Conservation (phyloP, 2,329 filamentous ascomycete species). For the Cladobotryum protrusum region DNA sequence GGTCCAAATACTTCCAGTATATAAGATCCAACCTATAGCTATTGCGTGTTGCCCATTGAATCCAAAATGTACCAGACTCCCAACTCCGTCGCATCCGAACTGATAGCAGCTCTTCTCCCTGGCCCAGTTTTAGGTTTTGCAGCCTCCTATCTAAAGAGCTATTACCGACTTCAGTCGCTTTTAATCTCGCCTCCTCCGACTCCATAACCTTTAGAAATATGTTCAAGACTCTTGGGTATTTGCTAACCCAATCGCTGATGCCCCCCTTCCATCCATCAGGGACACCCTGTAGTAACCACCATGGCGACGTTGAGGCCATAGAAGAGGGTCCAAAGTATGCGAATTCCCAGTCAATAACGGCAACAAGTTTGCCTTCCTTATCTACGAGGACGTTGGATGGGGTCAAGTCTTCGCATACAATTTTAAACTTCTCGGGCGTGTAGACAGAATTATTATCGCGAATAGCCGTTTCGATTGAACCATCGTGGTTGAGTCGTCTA, state of each 20-base stretch:
- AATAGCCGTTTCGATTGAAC: conserved; percentile 7
- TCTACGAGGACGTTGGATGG: conserved; percentile 29
- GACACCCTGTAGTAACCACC: conserved; percentile 31
- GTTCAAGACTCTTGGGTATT: conserved; percentile 26
- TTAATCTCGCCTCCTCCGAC: conserved; percentile 22
- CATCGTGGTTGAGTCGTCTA: conserved; percentile 19
- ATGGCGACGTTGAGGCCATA: conserved; percentile 33
- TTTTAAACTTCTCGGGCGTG: not conserved
- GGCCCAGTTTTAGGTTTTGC: not conserved
- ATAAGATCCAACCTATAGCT: conserved; percentile 33
- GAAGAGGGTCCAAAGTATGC: conserved; percentile 25
- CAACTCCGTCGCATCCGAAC: conserved; percentile 30
- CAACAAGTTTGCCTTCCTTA: conserved; percentile 21
- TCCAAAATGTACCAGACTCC: conserved; percentile 26
- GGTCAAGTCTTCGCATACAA: conserved; percentile 19
- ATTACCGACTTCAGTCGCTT: not conserved
- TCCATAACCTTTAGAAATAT: conserved; percentile 30
- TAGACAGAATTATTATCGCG: not conserved
- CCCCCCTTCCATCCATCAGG: conserved; percentile 27
- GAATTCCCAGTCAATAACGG: conserved; percentile 38
- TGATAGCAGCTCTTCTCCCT: conserved; percentile 16
- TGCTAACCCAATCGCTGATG: conserved; percentile 22
- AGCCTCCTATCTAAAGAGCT: not conserved
- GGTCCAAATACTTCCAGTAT: conserved; percentile 30
- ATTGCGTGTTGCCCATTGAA: conserved; percentile 29